phyloP scores from a whole-genome alignment of 2,329 filamentous ascomycete species.

The Pestalotiopsis sp. region DNA sequence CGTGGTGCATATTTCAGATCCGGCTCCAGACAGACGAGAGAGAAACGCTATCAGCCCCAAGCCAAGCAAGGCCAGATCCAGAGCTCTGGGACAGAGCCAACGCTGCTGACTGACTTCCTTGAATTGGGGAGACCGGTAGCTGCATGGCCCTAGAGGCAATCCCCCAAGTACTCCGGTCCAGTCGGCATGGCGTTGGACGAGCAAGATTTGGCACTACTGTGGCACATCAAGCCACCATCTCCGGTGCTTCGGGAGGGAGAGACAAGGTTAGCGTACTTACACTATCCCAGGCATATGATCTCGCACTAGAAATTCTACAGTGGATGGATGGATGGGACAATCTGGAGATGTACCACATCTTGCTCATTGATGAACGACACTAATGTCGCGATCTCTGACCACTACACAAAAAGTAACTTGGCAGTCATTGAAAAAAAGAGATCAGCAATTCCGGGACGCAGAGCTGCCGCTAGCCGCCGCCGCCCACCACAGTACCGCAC shows the following conservation, averaged over 20 bases:
- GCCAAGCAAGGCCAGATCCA: not conserved
- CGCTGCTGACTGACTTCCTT: not conserved
- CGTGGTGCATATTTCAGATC: not conserved
- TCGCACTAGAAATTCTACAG: too few species aligned
- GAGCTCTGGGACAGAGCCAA: not conserved
- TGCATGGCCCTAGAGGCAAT: slow-evolving; percentile 21
- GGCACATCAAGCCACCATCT: not conserved
- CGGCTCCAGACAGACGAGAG: not conserved
- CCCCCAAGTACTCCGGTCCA: slow-evolving; percentile 16
- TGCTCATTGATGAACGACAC: too few species aligned
- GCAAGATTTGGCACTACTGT: slow-evolving; percentile 8
- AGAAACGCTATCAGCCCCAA: not conserved
- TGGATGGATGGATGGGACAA: too few species aligned
- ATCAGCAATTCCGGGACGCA: not conserved
- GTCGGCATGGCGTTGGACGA: slow-evolving; percentile 1
- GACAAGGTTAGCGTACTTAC: not conserved
- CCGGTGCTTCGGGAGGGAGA: slow-evolving; percentile 1
- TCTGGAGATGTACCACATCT: too few species aligned
- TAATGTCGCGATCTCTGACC: too few species aligned
- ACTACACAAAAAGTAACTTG: too few species aligned
- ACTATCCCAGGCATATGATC: not conserved
- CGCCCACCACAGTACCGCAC: not conserved
- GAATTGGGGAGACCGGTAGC: slow-evolving; percentile 20
- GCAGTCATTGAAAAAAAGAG: not conserved
- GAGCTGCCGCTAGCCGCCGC: not conserved